Conservation (phyloP, 2,329 filamentous ascomycete species). For the Capronia coronata region DNA sequence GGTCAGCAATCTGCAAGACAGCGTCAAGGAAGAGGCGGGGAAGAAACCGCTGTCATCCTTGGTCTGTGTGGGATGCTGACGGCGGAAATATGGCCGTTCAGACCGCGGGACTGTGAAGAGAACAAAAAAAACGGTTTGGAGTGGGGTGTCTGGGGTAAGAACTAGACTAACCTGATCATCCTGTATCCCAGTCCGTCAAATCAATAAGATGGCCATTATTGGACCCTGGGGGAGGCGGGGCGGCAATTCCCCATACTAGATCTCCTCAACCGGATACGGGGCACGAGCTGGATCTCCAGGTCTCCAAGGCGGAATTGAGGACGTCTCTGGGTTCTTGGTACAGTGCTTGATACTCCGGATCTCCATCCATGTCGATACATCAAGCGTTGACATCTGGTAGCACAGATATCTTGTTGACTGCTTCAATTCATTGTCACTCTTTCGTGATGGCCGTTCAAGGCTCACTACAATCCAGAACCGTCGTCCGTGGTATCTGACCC, state of each 20-base stretch:
- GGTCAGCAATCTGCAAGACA: not conserved
- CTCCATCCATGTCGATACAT: too few species aligned
- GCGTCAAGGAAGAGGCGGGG: not conserved
- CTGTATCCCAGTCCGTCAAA: too few species aligned
- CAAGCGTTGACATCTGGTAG: too few species aligned
- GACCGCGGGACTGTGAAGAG: not conserved
- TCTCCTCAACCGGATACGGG: too few species aligned
- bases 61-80: not conserved
- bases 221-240: not conserved
- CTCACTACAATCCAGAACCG: too few species aligned
- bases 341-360: too few species aligned
- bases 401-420: too few species aligned
- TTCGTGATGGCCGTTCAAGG: too few species aligned
- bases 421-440: too few species aligned
- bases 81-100: slow-evolving; percentile 2
- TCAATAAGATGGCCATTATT: not conserved
- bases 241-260: too few species aligned
- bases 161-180: too few species aligned
- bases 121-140: not conserved
- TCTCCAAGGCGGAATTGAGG: slow-evolving; percentile 3
- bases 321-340: not conserved
- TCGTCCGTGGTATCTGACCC: not conserved
- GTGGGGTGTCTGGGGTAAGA: not conserved
- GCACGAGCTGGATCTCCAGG: too few species aligned
- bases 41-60: not conserved